Evolutionary conservation across 2,329 filamentous ascomycete genomes (phyloP).

Genomic region (Microsporum ferrugineum): DNA sequence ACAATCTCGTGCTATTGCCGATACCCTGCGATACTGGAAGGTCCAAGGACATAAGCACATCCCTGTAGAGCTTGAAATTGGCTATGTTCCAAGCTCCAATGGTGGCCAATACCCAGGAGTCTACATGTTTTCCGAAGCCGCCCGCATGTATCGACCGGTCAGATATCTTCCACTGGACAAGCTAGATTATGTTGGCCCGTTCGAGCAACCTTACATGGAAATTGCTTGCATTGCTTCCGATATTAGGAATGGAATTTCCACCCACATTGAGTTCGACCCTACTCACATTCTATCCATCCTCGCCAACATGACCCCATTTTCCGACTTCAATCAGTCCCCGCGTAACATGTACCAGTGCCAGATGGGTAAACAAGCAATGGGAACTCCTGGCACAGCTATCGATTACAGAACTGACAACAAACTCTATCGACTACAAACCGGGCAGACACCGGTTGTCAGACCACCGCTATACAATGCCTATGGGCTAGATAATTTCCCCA

Average conservation of each 20-base stretch:
- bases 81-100: constrained; percentile 74
- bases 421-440: constrained; percentile 84
- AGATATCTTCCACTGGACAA: constrained; percentile 83
- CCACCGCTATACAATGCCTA: constrained; percentile 91
- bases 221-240: constrained; percentile 87
- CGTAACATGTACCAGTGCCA: constrained; percentile 99
- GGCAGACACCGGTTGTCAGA: constrained; percentile 87
- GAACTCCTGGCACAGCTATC: constrained; percentile 77
- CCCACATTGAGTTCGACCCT: constrained; percentile 85
- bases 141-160: constrained; percentile 81
- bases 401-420: constrained; percentile 94
- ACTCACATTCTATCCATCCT: constrained; percentile 97
- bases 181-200: constrained; percentile 78
- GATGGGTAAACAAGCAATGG: constrained; percentile 99
- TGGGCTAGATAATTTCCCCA: constrained; percentile 95
- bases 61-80: constrained; percentile 77
- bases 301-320: constrained; percentile 98
- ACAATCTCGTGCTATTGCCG: constrained; percentile 68
- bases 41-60: constrained; percentile 73
- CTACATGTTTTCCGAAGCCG: constrained; percentile 78
- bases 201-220: constrained; percentile 97
- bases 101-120: constrained; percentile 94
- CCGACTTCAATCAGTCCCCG: constrained; percentile 95
- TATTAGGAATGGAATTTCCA: constrained; percentile 75
- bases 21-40: constrained; percentile 90